Base-by-base conservation (phyloP, 371 early-diverging fungal species). In the Lichtheimia ornata region DNA sequence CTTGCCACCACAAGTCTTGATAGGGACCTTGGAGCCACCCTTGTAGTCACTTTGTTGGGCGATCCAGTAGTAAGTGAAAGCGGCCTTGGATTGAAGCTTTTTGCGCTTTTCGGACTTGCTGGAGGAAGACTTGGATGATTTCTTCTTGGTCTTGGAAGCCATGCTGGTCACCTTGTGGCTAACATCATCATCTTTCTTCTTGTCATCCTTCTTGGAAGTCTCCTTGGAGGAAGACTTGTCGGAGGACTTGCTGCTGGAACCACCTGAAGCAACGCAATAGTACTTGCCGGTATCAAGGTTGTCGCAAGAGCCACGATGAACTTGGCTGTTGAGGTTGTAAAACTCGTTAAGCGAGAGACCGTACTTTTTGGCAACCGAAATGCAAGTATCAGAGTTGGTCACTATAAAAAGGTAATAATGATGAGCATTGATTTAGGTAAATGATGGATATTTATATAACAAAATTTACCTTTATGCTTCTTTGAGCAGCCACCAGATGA, bases 41-140 rank as follows among this genome's bases (percentile, higher is more conserved):
- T 63, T 59, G 61, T 77, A 75, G 45, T 74, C 73, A 25, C 65
- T 60, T 13, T 69, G 71, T 27, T 69, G 67, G 51, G 81, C 81
- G 56, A 77, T 81, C 81, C 81, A 81, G 71, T 81, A 81, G 56
- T 81, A 81, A 18, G 81, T 81, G 58, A 81, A 73, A 9, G 69
- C 76, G 52, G 74, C 61, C 12, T 53, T 42, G 45, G 60, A 62
- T 61, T 81, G 81, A 45, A 81, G 58, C 53, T 70, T 59, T 69
- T 73, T 77, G 24, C 77, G 67, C 47, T 69, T 65, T 24, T 64
- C 69, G 25, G 62, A 65, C 4, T 51, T 50, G 14, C 58, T 54
- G 13, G 65, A 64, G 45, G 60, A 28, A 0, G 44, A 53, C 47
- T 61, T 52, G 22, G 24, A n/a, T 0, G 58, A 50, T 9, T 50